These are phyloP conservation scores for Knoxia roxburghii DNA, from an alignment of 257 asterid species.

Conservation along the genomic window DNA sequence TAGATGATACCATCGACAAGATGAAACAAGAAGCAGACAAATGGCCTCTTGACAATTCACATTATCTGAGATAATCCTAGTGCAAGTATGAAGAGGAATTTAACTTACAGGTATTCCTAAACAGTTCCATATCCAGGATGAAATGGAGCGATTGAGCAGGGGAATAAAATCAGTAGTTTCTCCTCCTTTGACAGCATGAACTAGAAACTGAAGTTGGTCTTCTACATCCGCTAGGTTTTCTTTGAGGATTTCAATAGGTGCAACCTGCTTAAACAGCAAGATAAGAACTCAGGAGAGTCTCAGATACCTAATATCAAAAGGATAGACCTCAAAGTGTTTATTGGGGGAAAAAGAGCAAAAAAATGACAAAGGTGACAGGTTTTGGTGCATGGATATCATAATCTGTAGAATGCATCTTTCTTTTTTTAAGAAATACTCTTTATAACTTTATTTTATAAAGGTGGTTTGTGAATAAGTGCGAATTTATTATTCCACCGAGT, in stretches of 20 bases:
- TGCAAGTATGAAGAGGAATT: constrained; percentile 6
- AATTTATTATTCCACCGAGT: no score
- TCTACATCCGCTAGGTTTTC: constrained; percentile 75
- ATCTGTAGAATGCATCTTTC: no score
- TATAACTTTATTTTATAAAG: not conserved
- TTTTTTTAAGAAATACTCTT: not conserved
- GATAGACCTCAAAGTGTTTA: not conserved
- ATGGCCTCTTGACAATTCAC: not conserved
- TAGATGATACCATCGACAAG: constrained; percentile 10
- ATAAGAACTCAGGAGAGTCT: constrained; percentile 2
- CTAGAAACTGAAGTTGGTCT: constrained; percentile 80
- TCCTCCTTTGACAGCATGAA: constrained; percentile 64
- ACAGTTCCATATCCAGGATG: constrained; percentile 85
- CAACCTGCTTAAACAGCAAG: constrained; percentile 51
- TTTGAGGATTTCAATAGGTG: constrained; percentile 85
- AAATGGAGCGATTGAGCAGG: constrained; percentile 62
- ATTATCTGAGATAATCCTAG: not conserved
- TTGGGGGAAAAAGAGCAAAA: not conserved
- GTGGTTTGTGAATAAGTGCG: not conserved
- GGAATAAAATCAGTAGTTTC: constrained; percentile 47
- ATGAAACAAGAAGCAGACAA: not conserved
- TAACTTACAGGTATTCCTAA: constrained; percentile 80
- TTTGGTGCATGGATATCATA: no score
- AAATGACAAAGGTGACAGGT: no score
- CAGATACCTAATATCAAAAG: not conserved